Evolutionary conservation across 73 alveolate genomes (phyloP).

Genomic region (Uronychia binucleata): DNA sequence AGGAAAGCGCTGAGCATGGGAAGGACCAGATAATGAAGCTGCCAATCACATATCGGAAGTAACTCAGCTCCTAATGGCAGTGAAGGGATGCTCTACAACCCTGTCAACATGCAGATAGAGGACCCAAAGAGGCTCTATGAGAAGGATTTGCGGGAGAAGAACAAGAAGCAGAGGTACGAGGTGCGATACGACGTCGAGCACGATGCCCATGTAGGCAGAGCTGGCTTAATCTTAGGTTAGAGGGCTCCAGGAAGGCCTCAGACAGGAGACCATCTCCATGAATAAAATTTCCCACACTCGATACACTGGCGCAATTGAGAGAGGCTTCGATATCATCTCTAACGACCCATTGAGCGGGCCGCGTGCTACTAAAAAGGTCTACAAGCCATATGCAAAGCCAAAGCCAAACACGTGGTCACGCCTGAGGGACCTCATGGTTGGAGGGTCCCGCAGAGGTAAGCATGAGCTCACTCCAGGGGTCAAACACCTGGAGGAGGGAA

Average conservation of each 20-base stretch:
- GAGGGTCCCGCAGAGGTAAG: too few species aligned
- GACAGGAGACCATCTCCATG: constrained; percentile 28
- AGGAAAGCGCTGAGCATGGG: constrained; percentile 75
- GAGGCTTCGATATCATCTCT: constrained; percentile 75
- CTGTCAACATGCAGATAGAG: constrained; percentile 78
- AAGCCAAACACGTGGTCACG: constrained; percentile 19
- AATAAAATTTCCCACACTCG: constrained; percentile 56
- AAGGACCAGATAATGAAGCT: constrained; percentile 78
- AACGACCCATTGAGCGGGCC: constrained; percentile 29
- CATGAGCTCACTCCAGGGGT: background rate
- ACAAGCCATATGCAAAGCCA: constrained; percentile 10
- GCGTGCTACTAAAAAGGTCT: background rate
- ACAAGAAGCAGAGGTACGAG: constrained; percentile 79
- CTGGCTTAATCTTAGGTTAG: background rate
- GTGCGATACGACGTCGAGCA: constrained; percentile 78
- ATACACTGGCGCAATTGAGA: constrained; percentile 37
- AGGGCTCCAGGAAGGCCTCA: constrained; percentile 60
- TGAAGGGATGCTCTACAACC: constrained; percentile 87
- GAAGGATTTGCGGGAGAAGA: constrained; percentile 82
- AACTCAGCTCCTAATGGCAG: background rate
- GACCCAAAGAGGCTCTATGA: constrained; percentile 76
- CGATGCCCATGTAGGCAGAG: constrained; percentile 14
- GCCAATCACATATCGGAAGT: constrained; percentile 59
- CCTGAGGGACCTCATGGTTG: background rate
- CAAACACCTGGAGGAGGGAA: background rate